Base-by-base conservation (phyloP, 805 yeast genomes). In the Starmera amethionina region DNA sequence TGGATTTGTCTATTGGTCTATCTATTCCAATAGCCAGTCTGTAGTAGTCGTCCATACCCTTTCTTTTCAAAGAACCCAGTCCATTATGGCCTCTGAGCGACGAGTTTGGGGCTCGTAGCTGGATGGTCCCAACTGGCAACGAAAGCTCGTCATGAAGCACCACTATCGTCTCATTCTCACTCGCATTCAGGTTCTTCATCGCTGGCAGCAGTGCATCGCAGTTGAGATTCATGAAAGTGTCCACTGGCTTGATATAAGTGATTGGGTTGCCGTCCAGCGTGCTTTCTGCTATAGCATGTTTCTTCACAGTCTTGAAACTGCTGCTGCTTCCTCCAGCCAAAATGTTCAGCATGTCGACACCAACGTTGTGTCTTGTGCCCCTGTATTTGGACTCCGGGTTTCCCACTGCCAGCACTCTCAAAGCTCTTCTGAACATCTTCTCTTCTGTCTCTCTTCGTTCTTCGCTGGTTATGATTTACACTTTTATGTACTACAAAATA, bases 21-120 rank as follows among this genome's bases (percentile, higher is more conserved):
- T 86, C 95, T 13, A 89, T 82, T 0, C 97, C 97, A 8, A 88
- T 65, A 14, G 82, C 75, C 12, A 88, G 54, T 38, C 85, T 74
- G n/a, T 75, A 68, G 52, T 79, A 85, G 14, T 65, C 67, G 30
- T 67, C 64, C 8, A 13, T 52, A 0, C 80, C 79, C 31, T 72
- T 43, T 34, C 7, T 56, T 47, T 35, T 70, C 71, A 4, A 89
- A 70, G 33, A 82, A 74, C 45, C 71, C 25, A 89, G 64, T 0
- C 96, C 97, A 53, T 86, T 87, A 52, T 89, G 97, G 0, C 96
- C 96, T 35, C 93, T 65, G 13, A 78, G 68, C 34, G 85, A 73
- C 0, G 81, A 67, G 2, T 75, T 72, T 12, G 77, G 79, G 14
- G 62, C 64, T 36, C 90, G 66, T 2, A 82, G 55, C 50, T 82